Evolutionary conservation across 1,284 basidiomycete genomes (phyloP).

Genomic region (Marasmius tenuissimus): DNA sequence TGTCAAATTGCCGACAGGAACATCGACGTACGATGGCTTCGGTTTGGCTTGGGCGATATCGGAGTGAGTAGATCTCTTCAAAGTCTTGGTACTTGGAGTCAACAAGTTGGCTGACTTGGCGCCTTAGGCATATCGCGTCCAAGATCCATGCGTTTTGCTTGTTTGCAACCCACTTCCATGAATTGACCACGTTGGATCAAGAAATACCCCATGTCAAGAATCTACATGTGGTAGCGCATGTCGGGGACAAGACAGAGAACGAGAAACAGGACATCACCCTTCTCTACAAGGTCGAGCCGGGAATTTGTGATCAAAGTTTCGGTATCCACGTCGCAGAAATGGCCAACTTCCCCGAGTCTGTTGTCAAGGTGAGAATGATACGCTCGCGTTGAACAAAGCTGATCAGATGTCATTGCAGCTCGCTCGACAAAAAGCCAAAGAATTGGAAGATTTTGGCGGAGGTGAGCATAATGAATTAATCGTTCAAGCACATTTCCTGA

Average conservation of each 20-base stretch:
- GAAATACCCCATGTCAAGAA: slow-evolving; percentile 90
- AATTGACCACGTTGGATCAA: slow-evolving; percentile 90
- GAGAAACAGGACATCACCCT: slow-evolving; percentile 88
- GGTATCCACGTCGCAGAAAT: slow-evolving; percentile 98
- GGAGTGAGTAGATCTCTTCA: slow-evolving; percentile 58
- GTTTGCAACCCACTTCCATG: slow-evolving; percentile 99
- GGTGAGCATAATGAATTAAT: slow-evolving; percentile 27
- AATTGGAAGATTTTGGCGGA: slow-evolving; percentile 90
- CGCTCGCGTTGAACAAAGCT: neutral
- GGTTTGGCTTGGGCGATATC: slow-evolving; percentile 99
- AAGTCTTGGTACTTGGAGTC: neutral
- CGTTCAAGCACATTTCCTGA: neutral
- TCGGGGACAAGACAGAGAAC: slow-evolving; percentile 58
- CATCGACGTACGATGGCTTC: slow-evolving; percentile 98
- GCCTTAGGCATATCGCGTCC: slow-evolving; percentile 84
- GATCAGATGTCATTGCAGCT: slow-evolving; percentile 48
- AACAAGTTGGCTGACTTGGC: neutral
- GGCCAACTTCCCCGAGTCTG: slow-evolving; percentile 94
- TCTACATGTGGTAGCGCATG: slow-evolving; percentile 94
- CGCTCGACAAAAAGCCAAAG: slow-evolving; percentile 93
- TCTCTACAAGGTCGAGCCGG: slow-evolving; percentile 94
- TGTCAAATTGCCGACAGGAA: slow-evolving; percentile 49
- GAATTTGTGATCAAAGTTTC: slow-evolving; percentile 94
- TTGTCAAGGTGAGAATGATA: slow-evolving; percentile 70
- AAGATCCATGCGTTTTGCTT: slow-evolving; percentile 92